These are phyloP conservation scores for Echinosophora koreensis DNA, from an alignment of 306 rosid species.

Conservation along the genomic window DNA sequence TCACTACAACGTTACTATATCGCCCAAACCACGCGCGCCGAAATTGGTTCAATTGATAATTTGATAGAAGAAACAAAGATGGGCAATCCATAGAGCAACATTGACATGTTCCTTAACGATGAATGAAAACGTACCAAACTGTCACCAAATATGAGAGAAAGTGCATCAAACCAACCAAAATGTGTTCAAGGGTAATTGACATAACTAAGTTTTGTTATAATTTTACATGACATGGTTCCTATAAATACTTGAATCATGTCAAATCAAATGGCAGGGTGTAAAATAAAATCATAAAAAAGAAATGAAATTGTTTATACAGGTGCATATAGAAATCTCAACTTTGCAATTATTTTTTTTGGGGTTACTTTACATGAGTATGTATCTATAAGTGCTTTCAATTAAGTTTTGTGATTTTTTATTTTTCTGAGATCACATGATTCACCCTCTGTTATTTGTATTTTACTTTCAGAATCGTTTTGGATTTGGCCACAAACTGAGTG, in stretches of 20 bases:
- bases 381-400: neutral
- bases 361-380: neutral
- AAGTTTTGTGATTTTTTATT: neutral
- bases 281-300: neutral
- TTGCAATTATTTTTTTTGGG: neutral
- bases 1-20: no score
- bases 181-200: constrained; percentile 8
- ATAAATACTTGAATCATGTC: neutral
- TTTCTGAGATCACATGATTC: neutral
- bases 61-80: neutral
- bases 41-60: neutral
- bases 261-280: neutral
- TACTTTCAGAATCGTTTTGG: constrained; percentile 13
- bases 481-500: constrained; percentile 40
- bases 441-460: neutral
- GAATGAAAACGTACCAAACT: no score
- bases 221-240: neutral
- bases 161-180: neutral
- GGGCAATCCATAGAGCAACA: neutral
- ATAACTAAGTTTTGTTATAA: neutral
- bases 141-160: neutral
- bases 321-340: neutral
- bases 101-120: neutral
- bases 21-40: neutral
- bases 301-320: neutral